Evolutionary conservation across 495 filamentous ascomycete genomes (phyloP).

Genomic region (Penicillium parvum): DNA sequence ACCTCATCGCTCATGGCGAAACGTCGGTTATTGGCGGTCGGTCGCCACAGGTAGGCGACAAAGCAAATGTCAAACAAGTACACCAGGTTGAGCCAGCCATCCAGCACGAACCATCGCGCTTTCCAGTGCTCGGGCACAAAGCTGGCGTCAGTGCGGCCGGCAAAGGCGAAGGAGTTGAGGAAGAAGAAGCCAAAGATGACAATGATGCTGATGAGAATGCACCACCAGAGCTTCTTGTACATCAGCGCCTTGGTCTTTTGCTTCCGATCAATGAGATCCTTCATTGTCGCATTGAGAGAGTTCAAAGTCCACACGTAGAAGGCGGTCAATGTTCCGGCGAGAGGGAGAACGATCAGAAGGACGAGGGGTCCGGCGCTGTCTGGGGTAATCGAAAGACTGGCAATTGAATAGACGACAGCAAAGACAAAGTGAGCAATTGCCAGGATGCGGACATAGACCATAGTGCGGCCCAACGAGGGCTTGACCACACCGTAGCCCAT

Average conservation of each 20-base stretch:
- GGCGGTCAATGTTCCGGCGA: conserved; percentile 87
- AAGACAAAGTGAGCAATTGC: conserved; percentile 93
- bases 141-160: conserved; percentile 71
- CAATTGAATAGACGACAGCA: conserved; percentile 87
- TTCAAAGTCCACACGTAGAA: conserved; percentile 99
- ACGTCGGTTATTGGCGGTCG: conserved; percentile 91
- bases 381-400: conserved; percentile 83
- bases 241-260: conserved; percentile 90
- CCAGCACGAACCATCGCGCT: conserved; percentile 92
- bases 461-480: conserved; percentile 84
- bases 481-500: conserved; percentile 99
- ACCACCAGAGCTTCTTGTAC: conserved; percentile 99
- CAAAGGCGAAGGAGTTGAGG: conserved; percentile 91
- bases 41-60: conserved; percentile 95
- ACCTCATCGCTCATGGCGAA: conserved; percentile 99
- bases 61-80: conserved; percentile 89
- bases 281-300: conserved; percentile 89
- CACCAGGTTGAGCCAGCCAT: conserved; percentile 96
- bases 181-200: conserved; percentile 97
- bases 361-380: conserved; percentile 71
- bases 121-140: conserved; percentile 97
- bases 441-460: conserved; percentile 89
- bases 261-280: conserved; percentile 88
- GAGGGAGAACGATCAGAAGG: conserved; percentile 89
- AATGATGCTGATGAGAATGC: conserved; percentile 83